Percentiles rank a stretch among this genome's conserved stretches.
Evolutionary conservation across 768 basidiomycete genomes (phyloP).

Genomic region (Agaricus subrufescens): DNA sequence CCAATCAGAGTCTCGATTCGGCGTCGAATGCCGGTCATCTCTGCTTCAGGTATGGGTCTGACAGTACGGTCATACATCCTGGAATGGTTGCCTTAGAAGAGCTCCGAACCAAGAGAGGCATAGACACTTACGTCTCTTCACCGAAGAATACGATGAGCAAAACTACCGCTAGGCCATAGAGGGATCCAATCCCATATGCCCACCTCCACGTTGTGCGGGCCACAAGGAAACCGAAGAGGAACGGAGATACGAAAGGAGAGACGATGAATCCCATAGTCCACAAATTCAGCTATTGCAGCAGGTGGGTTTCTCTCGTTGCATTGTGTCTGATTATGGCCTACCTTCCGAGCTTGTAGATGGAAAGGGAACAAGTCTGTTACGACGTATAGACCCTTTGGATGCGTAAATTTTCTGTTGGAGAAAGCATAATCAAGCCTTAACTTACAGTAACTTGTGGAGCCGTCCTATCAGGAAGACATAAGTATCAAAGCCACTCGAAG

Average conservation of each 20-base stretch:
- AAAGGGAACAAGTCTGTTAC: slow-evolving; percentile 66
- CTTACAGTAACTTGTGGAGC: slow-evolving; percentile 8
- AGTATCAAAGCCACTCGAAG: not conserved
- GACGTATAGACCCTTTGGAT: slow-evolving; percentile 48
- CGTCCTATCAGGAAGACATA: not conserved
- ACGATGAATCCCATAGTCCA: slow-evolving; percentile 62
- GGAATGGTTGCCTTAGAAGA: slow-evolving; percentile 23
- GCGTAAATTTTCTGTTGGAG: not conserved
- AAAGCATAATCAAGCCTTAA: not conserved
- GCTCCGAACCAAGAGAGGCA: slow-evolving; percentile 36
- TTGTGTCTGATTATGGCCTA: slow-evolving; percentile 17
- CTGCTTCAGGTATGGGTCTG: slow-evolving; percentile 33
- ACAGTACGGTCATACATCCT: slow-evolving; percentile 52
- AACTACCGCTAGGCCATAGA: slow-evolving; percentile 56
- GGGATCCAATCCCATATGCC: slow-evolving; percentile 62
- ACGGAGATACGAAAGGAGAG: slow-evolving; percentile 63
- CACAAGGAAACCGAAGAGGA: slow-evolving; percentile 64
- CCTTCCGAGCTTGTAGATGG: slow-evolving; percentile 66
- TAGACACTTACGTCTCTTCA: slow-evolving; percentile 56
- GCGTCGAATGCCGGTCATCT: slow-evolving; percentile 34
- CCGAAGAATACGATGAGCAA: slow-evolving; percentile 53
- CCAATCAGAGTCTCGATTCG: slow-evolving; percentile 50
- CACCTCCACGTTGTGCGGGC: slow-evolving; percentile 58
- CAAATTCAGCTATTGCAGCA: slow-evolving; percentile 36
- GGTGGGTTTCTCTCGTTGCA: not conserved